Evolutionary conservation across 2,329 filamentous ascomycete species (phyloP), one percentile per base, ranked within the genome.

Genomic region (Knufia fluminis): DNA sequence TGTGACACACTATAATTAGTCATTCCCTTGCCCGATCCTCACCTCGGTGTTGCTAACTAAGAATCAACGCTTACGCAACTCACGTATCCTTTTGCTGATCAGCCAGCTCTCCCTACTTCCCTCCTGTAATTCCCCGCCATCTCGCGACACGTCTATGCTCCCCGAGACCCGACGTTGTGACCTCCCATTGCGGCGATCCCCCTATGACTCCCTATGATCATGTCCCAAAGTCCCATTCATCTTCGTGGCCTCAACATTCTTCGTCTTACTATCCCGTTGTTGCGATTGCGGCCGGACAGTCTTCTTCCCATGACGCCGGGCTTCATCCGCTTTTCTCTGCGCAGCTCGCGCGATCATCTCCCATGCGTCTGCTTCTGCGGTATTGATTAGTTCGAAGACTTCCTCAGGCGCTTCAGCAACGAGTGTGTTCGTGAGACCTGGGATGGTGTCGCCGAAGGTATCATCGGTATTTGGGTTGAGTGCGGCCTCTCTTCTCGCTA

Each of bases 381-480:
- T 39, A 28, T 56, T 52, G 17, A 53, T 43, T 9, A 48, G 20
- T n/a, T 52, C 35, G 4, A 48, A 45, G 32, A 57, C 57, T 33
- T 58, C 54, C 19, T 23, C 38, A 20, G 56, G 54, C 24, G 56
- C 57, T 47, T 58, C 56, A 32, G 53, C 51, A 32, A 59, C 51
- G 10, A 59, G 51, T 28, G 33, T 36, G 32, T 59, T 56, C 8
- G 54, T 56, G 32, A 59, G 42, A 26, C 58, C 55, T 14, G 52
- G 53, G 31, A 59, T 42, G 9, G 49, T 22, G 40, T 55, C 50
- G 16, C 17, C 23, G 28, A 23, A 16, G 16, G 16, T 45, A 16
- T 20, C 20, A 24, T 24, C 10, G 4, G 12, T 40, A 16, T 9
- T 12, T 8, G 19, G 12, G 28, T 38, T 48, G 23, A 12, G 16